Evolutionary conservation across 1,139 yeast genomes (phyloP), one percentile per base, ranked within the genome.

Genomic region (Yamadazyma dendronema): DNA sequence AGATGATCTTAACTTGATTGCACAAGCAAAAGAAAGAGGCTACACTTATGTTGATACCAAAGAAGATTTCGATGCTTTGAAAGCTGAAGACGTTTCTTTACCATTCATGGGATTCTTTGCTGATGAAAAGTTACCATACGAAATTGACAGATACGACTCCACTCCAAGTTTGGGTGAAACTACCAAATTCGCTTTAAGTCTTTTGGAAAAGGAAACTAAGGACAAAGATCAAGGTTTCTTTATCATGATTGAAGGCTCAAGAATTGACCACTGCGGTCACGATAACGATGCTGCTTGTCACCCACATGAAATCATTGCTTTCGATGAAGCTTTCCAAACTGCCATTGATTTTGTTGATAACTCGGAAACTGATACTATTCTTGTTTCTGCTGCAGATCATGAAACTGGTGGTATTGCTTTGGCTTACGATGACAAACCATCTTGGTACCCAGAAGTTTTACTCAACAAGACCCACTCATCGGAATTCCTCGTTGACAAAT

Each of bases 261-360:
- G 95, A 60, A 86, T 88, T 50, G 97, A 88, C 60, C 96, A 88
- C 57, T 95, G 95, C 5, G 95, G 95, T 25, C 96, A 88, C 59
- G 79, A 75, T 49, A 88, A 88, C 52, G 96, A 88, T 56, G 88
- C 96, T 10, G 55, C 56, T 21, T 53, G 57, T 35, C 51, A 46
- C 34, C 69, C 65, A 3, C 53, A 69, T 41, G 75, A 69, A 53
- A 67, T 65, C 8, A 59, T 69, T 50, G 74, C 70, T 12, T 88
- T 79, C 56, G 95, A 86, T 56, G 78, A 74, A 37, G 88, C 95
- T 3, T 85, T 84, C 60, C 57, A 72, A 42, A 83, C 84, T 8
- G 95, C 81, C 2, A 59, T 76, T 33, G 78, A 84, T 28, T 87
- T 78, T 56, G 85, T 84, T 31, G 77, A 82, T 43, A 53, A 69